phyloP scores from a whole-genome alignment of 176 grass and related monocot genomes.

The Dactylis glomerata region DNA sequence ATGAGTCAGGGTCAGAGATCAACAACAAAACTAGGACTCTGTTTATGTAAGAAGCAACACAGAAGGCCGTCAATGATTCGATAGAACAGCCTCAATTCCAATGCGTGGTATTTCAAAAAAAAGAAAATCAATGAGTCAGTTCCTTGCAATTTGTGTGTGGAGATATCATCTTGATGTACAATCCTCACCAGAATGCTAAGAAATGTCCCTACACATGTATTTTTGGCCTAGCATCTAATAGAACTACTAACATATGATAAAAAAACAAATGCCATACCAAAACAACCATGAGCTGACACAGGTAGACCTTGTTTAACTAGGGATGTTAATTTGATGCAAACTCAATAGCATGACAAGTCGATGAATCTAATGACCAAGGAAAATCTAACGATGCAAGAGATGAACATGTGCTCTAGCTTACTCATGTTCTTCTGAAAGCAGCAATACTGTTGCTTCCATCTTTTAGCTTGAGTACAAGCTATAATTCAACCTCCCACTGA shows the following conservation, averaged over 20 bases:
- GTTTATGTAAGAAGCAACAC: neutral
- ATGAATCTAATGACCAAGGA: neutral
- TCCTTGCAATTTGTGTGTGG: neutral
- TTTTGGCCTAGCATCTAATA: neutral
- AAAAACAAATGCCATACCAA: neutral
- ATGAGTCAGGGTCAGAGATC: neutral
- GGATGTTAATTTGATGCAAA: neutral
- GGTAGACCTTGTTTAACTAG: neutral
- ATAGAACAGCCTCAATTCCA: neutral
- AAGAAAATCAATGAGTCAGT: neutral
- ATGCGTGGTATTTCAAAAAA: too few species aligned
- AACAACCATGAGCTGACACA: neutral
- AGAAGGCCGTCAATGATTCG: neutral
- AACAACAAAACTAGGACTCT: neutral
- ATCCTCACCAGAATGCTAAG: neutral
- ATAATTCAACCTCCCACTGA: neutral
- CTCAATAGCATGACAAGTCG: neutral
- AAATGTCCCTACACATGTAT: neutral
- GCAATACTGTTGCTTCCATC: neutral
- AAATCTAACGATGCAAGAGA: neutral
- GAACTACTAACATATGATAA: neutral
- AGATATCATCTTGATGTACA: neutral
- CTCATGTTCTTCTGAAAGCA: neutral
- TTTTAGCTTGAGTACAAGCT: neutral
- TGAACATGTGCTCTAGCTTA: neutral